Conservation (phyloP, 2,329 filamentous ascomycete genomes). For the Botryotinia convoluta region DNA sequence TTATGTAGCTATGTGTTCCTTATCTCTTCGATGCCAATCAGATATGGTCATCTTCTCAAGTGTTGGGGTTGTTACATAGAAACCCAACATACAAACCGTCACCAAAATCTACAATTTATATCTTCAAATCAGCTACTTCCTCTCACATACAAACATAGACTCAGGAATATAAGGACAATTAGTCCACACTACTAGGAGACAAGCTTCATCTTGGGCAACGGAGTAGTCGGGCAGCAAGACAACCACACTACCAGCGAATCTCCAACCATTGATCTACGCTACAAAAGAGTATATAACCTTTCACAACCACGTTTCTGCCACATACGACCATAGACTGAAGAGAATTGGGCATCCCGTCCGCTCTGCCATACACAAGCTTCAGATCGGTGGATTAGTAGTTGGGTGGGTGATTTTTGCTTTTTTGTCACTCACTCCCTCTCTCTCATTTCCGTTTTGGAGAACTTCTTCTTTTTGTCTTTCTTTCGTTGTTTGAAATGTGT, state of each 20-base stretch:
- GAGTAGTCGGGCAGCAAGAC: background rate
- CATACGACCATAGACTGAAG: conserved; percentile 1
- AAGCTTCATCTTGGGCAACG: background rate
- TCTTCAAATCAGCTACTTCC: background rate
- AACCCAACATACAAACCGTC: background rate
- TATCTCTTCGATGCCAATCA: background rate
- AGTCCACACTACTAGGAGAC: background rate
- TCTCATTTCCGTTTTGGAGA: background rate
- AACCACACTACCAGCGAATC: background rate
- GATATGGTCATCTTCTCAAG: background rate
- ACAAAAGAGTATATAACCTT: accelerated
- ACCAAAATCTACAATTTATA: background rate
- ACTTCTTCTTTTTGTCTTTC: background rate
- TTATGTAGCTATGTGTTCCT: background rate
- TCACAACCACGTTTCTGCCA: accelerated
- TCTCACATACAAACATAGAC: background rate
- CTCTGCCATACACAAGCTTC: background rate
- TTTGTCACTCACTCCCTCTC: background rate
- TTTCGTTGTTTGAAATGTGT: background rate
- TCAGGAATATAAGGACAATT: background rate
- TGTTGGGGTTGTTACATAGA: background rate
- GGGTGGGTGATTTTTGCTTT: background rate
- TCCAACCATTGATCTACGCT: background rate
- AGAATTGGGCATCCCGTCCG: background rate
- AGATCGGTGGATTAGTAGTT: background rate